A percentile compares a stretch with the other conserved stretches of the same genome.
These are phyloP conservation scores for Cytospora piceicola DNA, from an alignment of 2,329 filamentous ascomycete genomes.

Conservation along the genomic window DNA sequence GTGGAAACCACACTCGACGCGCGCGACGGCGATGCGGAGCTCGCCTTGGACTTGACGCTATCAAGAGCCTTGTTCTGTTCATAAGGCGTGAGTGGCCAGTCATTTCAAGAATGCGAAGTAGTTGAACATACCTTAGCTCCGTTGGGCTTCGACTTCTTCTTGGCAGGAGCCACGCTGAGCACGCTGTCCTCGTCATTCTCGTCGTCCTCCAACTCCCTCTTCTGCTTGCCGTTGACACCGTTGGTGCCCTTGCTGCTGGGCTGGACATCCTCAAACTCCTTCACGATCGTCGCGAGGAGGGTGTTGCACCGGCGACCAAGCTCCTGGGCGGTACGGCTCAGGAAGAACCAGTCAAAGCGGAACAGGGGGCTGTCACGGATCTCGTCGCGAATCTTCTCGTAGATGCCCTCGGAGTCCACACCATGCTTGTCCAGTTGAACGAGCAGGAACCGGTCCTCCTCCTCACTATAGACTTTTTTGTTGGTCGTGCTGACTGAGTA, in stretches of 20 bases:
- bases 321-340: slow-evolving; percentile 90
- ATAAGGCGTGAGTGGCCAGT: slow-evolving; percentile 8
- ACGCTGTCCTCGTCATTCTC: slow-evolving; percentile 83
- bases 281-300: slow-evolving; percentile 88
- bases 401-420: slow-evolving; percentile 86
- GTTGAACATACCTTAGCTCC: slow-evolving; percentile 73
- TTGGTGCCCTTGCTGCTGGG: slow-evolving; percentile 56
- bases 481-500: slow-evolving; percentile 99
- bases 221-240: slow-evolving; percentile 69
- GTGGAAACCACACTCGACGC: slow-evolving; percentile 87
- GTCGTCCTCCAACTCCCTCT: slow-evolving; percentile 78
- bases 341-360: slow-evolving; percentile 99
- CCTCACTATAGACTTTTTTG: slow-evolving; percentile 99
- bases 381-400: slow-evolving; percentile 95
- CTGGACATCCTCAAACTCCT: slow-evolving; percentile 82
- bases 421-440: slow-evolving; percentile 92
- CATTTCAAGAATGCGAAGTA: slow-evolving; percentile 16
- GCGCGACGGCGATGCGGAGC: slow-evolving; percentile 77
- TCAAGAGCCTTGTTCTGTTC: slow-evolving; percentile 89
- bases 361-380: slow-evolving; percentile 94
- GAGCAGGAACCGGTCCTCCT: slow-evolving; percentile 93
- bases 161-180: slow-evolving; percentile 79
- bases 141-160: slow-evolving; percentile 87
- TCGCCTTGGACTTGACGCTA: slow-evolving; percentile 81
- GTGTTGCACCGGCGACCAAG: slow-evolving; percentile 92